Evolutionary conservation across 2,329 filamentous ascomycete genomes (phyloP), one percentile per base, ranked within the genome.

Genomic region (Lachnellula occidentalis): DNA sequence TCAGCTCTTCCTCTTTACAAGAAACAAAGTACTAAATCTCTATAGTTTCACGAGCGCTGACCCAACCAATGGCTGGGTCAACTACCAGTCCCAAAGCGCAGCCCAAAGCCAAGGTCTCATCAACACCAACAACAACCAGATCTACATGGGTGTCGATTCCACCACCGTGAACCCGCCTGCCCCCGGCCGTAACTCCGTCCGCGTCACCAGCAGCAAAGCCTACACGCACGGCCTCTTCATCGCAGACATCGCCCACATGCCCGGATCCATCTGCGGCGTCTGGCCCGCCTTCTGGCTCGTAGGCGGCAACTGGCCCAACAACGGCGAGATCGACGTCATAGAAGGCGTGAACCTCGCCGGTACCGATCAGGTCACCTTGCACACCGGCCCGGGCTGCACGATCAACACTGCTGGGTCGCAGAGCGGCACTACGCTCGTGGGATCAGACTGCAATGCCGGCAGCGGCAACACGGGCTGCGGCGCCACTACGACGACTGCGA

Each of bases 161-260:
- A 77, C 70, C 48, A 86, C 82, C 21, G 61, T 70, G 39, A 79
- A 80, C 56, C 78, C 79, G 0, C 64, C 72, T 22, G 72, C 71
- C 1, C 75, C 72, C 14, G 78, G 78, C n/a, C 70, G 78, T 17
- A 74, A 76, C 9, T 88, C 84, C 58, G 79, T 91, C 39, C 80
- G 87, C 15, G 70, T 91, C 12, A 80, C 82, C 43, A 88, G 84
- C 70, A 85, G 81, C 51, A 75, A 80, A 48, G 70, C 74, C 4
- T 91, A 83, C 68, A 80, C 76, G 31, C 76, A 84, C 61, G 87
- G 85, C 1, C 77, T 90, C 9, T 82, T 90, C 62, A 83, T 91
- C 48, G 76, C 86, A 21, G 87, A 91, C 67, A 79, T 90, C 50
- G 75, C 76, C 17, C 87, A 91, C 62, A 90, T 91, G 85, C 86